Percentiles rank a stretch among this genome's conserved stretches.
phyloP scores from a whole-genome alignment of 805 yeast genomes.

The Cephaloascus fragrans region DNA sequence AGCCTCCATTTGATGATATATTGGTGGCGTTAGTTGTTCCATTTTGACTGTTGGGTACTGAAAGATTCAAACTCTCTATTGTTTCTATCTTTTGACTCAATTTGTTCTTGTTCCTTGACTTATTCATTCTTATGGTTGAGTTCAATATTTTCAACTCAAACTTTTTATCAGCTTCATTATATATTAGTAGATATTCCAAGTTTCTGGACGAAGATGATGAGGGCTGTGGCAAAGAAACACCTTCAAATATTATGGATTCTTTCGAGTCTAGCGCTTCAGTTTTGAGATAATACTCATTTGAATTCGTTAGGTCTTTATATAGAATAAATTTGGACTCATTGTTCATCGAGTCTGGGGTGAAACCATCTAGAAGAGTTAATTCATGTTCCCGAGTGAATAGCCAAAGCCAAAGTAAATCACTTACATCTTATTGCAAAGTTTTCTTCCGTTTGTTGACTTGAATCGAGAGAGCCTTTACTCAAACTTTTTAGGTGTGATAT shows the following conservation, averaged over 20 bases:
- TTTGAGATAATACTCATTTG: neutral
- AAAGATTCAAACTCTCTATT: neutral
- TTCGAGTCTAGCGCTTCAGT: neutral
- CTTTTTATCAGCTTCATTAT: constrained; percentile 4
- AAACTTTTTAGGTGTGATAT: neutral
- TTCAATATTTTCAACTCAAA: neutral
- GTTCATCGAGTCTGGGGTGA: constrained; percentile 1
- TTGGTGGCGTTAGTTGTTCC: neutral
- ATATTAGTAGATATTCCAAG: constrained; percentile 11
- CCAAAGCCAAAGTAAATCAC: neutral
- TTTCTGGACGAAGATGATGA: constrained; percentile 2
- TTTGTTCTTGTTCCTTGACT: constrained; percentile 1
- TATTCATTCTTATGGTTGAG: constrained; percentile 1
- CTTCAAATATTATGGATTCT: neutral
- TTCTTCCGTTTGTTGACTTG: neutral
- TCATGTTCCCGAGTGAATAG: neutral
- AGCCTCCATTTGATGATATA: neutral
- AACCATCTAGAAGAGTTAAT: neutral
- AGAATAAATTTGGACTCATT: neutral
- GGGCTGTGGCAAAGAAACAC: neutral
- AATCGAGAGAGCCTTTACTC: too few species aligned
- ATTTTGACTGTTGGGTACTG: neutral
- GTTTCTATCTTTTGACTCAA: neutral
- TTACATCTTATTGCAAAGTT: neutral
- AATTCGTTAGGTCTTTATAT: neutral